Evolutionary conservation across 1,284 basidiomycete species (phyloP).

Genomic region (Ustilago lituana): DNA sequence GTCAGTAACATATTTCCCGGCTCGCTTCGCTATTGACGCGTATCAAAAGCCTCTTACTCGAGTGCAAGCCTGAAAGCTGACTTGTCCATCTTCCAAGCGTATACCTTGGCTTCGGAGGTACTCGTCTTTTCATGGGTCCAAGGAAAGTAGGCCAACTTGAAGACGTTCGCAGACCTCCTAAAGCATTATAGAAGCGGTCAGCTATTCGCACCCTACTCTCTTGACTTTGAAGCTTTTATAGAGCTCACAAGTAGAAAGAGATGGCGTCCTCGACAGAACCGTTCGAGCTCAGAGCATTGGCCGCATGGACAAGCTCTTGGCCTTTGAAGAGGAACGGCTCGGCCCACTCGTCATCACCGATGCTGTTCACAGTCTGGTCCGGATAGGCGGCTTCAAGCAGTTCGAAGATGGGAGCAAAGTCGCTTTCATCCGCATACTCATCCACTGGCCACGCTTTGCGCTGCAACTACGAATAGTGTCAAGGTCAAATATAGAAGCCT

Average conservation of each 20-base stretch:
- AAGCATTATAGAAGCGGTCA: background rate
- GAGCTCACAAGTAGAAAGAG: slow-evolving; percentile 29
- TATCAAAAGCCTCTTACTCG: slow-evolving; percentile 24
- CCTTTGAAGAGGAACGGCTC: slow-evolving; percentile 24
- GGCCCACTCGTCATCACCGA: slow-evolving; percentile 43
- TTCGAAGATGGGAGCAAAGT: slow-evolving; percentile 33
- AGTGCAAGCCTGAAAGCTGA: slow-evolving; percentile 16
- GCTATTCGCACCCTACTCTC: background rate
- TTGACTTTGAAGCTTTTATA: too few species aligned
- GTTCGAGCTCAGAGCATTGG: slow-evolving; percentile 5
- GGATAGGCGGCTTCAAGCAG: slow-evolving; percentile 17
- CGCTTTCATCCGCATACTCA: slow-evolving; percentile 18
- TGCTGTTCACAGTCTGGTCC: slow-evolving; percentile 8
- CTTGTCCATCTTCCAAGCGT: slow-evolving; percentile 37
- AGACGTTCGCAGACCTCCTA: slow-evolving; percentile 42
- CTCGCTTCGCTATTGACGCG: too few species aligned
- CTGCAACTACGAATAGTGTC: slow-evolving; percentile 29
- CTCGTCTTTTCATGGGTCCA: slow-evolving; percentile 37
- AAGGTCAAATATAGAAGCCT: too few species aligned
- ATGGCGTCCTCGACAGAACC: slow-evolving; percentile 9
- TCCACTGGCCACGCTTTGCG: slow-evolving; percentile 39
- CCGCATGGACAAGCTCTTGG: slow-evolving; percentile 13
- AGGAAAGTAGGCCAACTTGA: slow-evolving; percentile 36
- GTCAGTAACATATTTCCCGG: too few species aligned
- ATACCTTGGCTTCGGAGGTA: slow-evolving; percentile 18